Evolutionary conservation across 768 basidiomycete species (phyloP).

Genomic region (Leccinum longicurvipes): DNA sequence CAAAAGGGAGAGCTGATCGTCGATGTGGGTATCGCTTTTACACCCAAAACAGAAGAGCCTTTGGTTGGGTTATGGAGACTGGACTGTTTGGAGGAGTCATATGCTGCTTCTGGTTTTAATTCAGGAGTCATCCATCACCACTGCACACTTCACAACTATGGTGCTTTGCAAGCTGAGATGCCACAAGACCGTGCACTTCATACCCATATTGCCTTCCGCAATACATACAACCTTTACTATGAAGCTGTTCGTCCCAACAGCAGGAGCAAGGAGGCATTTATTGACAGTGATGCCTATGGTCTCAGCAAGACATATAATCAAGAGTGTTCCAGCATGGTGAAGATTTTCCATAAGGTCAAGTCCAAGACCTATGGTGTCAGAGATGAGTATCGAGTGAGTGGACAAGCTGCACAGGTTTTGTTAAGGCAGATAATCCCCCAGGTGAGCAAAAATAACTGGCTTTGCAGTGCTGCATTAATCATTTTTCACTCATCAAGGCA

Average conservation of each 20-base stretch:
- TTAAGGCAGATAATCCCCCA: not conserved
- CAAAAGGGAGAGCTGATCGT: slow-evolving; percentile 2
- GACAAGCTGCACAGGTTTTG: slow-evolving; percentile 2
- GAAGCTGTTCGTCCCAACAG: slow-evolving; percentile 5
- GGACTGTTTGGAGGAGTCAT: not conserved
- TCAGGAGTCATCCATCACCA: not conserved
- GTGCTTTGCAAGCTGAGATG: slow-evolving; percentile 17
- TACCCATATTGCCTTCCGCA: slow-evolving; percentile 12
- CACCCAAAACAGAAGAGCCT: not conserved
- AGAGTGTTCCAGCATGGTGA: not conserved
- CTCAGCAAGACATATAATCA: not conserved
- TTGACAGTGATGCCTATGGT: slow-evolving; percentile 8
- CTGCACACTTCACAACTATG: not conserved
- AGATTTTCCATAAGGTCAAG: not conserved
- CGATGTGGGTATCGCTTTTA: not conserved
- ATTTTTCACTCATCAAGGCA: not conserved
- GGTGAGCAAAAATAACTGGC: not conserved
- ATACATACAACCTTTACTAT: slow-evolving; percentile 18
- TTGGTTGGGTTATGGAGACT: not conserved
- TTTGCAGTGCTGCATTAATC: no score
- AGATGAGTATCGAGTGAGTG: slow-evolving; percentile 5
- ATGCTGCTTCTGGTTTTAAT: not conserved
- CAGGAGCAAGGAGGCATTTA: not conserved
- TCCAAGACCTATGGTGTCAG: not conserved
- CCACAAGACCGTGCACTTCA: not conserved